Conservation (phyloP, 148 eudicot species). For the Polygonum maritimum region DNA sequence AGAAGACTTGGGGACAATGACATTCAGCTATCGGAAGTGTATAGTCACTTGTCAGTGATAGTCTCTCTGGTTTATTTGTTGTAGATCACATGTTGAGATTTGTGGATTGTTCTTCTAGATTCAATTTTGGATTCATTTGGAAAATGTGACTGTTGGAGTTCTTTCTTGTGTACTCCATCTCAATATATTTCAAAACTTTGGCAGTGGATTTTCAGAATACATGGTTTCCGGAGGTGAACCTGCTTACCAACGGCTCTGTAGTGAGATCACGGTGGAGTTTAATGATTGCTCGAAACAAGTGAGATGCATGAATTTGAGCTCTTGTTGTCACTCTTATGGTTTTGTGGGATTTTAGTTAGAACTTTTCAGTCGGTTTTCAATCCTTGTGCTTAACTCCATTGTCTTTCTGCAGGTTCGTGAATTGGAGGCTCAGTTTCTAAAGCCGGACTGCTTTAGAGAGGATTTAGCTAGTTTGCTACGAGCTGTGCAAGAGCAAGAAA, state of each 20-base stretch:
- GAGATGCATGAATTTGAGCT: conserved; percentile 16
- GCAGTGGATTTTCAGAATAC: conserved; percentile 83
- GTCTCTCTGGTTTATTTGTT: neutral
- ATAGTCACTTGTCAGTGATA: neutral
- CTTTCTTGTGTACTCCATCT: neutral
- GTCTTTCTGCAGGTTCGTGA: conserved; percentile 54
- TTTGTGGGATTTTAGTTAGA: neutral
- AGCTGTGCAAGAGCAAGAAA: conserved; percentile 78
- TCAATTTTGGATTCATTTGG: neutral
- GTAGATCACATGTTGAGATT: neutral
- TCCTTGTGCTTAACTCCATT: neutral
- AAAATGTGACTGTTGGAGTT: neutral
- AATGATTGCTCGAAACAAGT: conserved; percentile 87
- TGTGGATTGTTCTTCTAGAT: neutral
- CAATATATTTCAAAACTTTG: conserved; percentile 12
- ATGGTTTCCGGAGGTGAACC: conserved; percentile 68
- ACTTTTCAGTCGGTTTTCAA: neutral
- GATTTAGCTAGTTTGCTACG: conserved; percentile 67
- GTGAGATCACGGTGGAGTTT: conserved; percentile 74
- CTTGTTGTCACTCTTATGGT: neutral
- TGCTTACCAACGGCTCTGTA: conserved; percentile 80
- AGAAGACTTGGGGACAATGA: neutral
- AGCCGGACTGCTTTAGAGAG: conserved; percentile 64
- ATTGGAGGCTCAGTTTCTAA: conserved; percentile 64
- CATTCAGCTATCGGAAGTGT: neutral